Percentiles rank a stretch among this genome's conserved stretches.
Conservation (phyloP, 2,329 filamentous ascomycete genomes). For the Colletotrichum limetticola region DNA sequence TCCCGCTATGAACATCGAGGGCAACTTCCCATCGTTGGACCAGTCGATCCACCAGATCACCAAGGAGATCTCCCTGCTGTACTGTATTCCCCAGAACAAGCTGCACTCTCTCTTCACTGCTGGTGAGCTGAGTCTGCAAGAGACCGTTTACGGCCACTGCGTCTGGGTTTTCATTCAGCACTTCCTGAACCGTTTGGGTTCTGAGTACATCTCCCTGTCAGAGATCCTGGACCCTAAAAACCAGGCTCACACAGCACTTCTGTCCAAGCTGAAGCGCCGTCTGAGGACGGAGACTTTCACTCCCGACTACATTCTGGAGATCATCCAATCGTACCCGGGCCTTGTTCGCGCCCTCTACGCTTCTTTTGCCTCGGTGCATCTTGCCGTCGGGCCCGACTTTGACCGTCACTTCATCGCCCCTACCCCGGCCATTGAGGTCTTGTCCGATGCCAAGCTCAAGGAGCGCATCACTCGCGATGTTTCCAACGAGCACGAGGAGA, state of each 20-base stretch:
- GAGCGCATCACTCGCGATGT: slow-evolving; percentile 83
- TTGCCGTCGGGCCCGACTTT: slow-evolving; percentile 62
- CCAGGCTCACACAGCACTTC: slow-evolving; percentile 38
- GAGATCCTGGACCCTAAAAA: slow-evolving; percentile 84
- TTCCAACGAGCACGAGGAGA: slow-evolving; percentile 93
- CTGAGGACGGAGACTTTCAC: slow-evolving; percentile 97
- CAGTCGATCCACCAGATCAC: slow-evolving; percentile 98
- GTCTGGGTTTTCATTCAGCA: slow-evolving; percentile 98
- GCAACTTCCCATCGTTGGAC: slow-evolving; percentile 81
- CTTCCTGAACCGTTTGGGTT: slow-evolving; percentile 93
- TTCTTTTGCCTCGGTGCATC: slow-evolving; percentile 90
- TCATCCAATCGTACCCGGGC: slow-evolving; percentile 89
- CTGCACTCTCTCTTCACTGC: slow-evolving; percentile 90
- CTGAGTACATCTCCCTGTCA: slow-evolving; percentile 89
- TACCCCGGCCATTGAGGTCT: slow-evolving; percentile 71
- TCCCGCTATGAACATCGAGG: slow-evolving; percentile 69
- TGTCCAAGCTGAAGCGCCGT: slow-evolving; percentile 87
- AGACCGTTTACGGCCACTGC: slow-evolving; percentile 96
- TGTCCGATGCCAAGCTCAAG: slow-evolving; percentile 79
- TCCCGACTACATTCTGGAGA: slow-evolving; percentile 96
- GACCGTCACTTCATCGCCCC: slow-evolving; percentile 64
- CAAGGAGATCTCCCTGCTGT: slow-evolving; percentile 96
- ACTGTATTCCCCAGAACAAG: slow-evolving; percentile 98
- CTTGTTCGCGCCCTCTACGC: slow-evolving; percentile 90
- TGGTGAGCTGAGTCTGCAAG: slow-evolving; percentile 89